Evolutionary conservation across 108 stramenopile species (phyloP).

Genomic region (Discostella pseudostelligera): DNA sequence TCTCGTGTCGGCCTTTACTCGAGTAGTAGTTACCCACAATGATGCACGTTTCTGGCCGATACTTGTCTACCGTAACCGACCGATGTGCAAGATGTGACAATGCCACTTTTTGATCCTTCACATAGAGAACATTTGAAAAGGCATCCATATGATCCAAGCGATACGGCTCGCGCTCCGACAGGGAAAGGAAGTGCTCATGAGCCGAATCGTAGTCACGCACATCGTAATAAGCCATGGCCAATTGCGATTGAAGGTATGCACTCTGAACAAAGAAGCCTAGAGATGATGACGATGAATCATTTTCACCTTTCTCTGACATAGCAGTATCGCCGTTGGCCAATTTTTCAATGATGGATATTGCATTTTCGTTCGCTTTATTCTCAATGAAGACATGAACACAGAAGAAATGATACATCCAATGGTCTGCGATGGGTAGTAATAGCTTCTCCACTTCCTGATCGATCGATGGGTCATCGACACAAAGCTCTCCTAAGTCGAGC

Average conservation of each 20-base stretch:
- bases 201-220: conserved; percentile 90
- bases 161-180: conserved; percentile 76
- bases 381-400: conserved; percentile 88
- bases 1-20: conserved; percentile 91
- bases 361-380: conserved; percentile 82
- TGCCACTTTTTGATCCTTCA: conserved; percentile 87
- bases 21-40: conserved; percentile 98
- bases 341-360: conserved; percentile 64
- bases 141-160: conserved; percentile 92
- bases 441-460: conserved; percentile 61
- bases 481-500: conserved; percentile 86
- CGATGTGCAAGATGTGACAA: conserved; percentile 86
- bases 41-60: conserved; percentile 94
- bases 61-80: conserved; percentile 88
- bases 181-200: conserved; percentile 74
- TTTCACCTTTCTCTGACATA: conserved; percentile 2
- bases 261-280: conserved; percentile 65
- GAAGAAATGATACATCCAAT: conserved; percentile 91
- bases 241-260: conserved; percentile 71
- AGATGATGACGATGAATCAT: not conserved
- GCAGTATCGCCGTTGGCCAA: conserved; percentile 53
- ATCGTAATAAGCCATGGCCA: conserved; percentile 88
- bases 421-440: conserved; percentile 47
- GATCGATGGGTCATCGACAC: conserved; percentile 59
- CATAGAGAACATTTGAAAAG: conserved; percentile 92